phyloP scores from a whole-genome alignment of 768 basidiomycete genomes.

The Rhizopogon vulgaris region DNA sequence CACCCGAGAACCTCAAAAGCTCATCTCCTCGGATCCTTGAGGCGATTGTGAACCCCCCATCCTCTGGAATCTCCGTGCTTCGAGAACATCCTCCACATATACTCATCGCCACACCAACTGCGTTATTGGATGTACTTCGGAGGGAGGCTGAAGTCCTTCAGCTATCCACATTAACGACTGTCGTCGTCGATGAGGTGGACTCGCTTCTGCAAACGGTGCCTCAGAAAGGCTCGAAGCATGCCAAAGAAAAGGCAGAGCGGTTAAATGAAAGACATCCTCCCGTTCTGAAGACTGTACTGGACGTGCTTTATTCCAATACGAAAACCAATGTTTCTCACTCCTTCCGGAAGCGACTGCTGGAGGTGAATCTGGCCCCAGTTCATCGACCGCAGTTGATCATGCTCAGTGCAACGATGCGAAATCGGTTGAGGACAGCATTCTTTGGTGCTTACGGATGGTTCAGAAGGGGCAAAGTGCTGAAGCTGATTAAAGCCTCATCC shows the following conservation, averaged over 20 bases:
- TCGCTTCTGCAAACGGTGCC: conserved; percentile 57
- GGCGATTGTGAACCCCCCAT: conserved; percentile 19
- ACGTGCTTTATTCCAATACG: conserved; percentile 44
- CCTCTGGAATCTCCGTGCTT: conserved; percentile 31
- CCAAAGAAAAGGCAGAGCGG: conserved; percentile 31
- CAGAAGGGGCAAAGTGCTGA: conserved; percentile 32
- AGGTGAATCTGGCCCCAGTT: conserved; percentile 4
- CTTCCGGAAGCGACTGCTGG: conserved; percentile 5
- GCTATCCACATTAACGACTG: conserved; percentile 41
- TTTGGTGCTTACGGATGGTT: conserved; percentile 58
- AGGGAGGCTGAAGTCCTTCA: conserved; percentile 38
- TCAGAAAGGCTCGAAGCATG: conserved; percentile 32
- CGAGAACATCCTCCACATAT: conserved; percentile 51
- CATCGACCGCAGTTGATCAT: conserved; percentile 55
- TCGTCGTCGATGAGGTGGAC: conserved; percentile 76
- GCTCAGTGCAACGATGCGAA: conserved; percentile 65
- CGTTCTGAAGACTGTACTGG: conserved; percentile 52
- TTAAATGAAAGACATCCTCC: conserved; percentile 50
- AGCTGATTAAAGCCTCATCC: conserved; percentile 20
- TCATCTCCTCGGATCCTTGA: conserved; percentile 22
- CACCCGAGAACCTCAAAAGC: conserved; percentile 25
- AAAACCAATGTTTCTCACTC: conserved; percentile 5
- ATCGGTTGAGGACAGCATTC: conserved; percentile 33
- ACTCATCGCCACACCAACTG: conserved; percentile 68
- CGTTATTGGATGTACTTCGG: conserved; percentile 50